Conservation (phyloP, 1,139 yeast genomes). For the Blastobotrys ciferrii region DNA sequence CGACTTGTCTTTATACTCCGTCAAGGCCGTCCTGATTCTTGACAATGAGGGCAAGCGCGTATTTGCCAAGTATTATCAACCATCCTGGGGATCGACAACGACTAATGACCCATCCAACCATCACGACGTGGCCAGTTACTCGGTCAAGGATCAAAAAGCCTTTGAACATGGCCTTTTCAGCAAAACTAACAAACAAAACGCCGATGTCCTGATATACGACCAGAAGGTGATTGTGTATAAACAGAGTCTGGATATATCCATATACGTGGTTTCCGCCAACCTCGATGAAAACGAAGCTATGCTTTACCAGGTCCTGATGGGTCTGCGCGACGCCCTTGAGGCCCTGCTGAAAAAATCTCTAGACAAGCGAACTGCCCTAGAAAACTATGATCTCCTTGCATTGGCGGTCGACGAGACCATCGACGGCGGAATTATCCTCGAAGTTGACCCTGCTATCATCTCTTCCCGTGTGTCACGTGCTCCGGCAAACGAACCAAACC, state of each 20-base stretch:
- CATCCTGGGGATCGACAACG: constrained; percentile 43
- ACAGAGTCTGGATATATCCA: constrained; percentile 69
- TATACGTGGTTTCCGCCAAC: constrained; percentile 67
- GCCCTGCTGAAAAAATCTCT: constrained; percentile 70
- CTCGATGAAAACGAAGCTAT: constrained; percentile 84
- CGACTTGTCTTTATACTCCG: constrained; percentile 55
- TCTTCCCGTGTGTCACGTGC: constrained; percentile 87
- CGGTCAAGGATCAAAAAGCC: constrained; percentile 62
- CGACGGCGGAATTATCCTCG: constrained; percentile 82
- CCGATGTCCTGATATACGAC: constrained; percentile 79
- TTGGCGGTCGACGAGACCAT: constrained; percentile 88
- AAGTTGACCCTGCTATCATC: constrained; percentile 82
- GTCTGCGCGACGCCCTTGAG: constrained; percentile 77
- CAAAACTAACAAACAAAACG: constrained; percentile 76
- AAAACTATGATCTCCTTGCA: constrained; percentile 80
- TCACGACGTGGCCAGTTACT: constrained; percentile 29
- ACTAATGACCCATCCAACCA: constrained; percentile 23
- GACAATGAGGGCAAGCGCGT: constrained; percentile 81
- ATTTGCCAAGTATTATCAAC: constrained; percentile 78
- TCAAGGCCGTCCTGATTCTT: constrained; percentile 72
- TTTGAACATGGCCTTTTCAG: constrained; percentile 72
- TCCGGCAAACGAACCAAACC: constrained; percentile 62
- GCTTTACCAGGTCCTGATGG: constrained; percentile 73
- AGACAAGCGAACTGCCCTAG: constrained; percentile 76
- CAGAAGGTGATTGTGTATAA: constrained; percentile 73